These are phyloP conservation scores for Corynespora cassiicola DNA, from an alignment of 2,329 filamentous ascomycete species.

Conservation along the genomic window DNA sequence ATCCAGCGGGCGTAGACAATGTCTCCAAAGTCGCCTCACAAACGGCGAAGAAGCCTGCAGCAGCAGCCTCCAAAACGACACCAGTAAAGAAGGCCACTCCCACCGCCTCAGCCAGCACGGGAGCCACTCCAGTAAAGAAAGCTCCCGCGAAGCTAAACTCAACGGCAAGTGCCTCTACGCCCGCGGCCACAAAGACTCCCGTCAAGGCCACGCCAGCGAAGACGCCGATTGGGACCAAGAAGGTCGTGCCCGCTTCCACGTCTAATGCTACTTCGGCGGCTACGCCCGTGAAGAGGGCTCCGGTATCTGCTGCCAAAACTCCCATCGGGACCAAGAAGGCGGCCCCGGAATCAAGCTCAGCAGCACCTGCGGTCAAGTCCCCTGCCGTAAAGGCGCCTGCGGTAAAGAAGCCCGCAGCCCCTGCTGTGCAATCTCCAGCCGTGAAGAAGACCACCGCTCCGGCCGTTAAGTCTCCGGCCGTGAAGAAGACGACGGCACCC, in stretches of 20 bases:
- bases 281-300: constrained; percentile 21
- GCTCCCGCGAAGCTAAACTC: constrained; percentile 15
- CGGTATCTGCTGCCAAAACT: constrained; percentile 25
- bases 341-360: constrained; percentile 15
- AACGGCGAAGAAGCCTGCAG: constrained; percentile 32
- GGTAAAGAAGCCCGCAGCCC: constrained; percentile 9
- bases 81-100: constrained; percentile 32
- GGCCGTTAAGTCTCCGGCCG: constrained; percentile 15
- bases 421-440: constrained; percentile 8
- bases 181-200: constrained; percentile 5
- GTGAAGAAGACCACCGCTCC: constrained; percentile 21
- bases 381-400: constrained; percentile 9
- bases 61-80: constrained; percentile 24
- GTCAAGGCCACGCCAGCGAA: constrained; percentile 10
- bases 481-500: constrained; percentile 20
- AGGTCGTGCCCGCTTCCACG: constrained; percentile 16
- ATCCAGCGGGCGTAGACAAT: constrained; percentile 35
- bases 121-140: constrained; percentile 18
- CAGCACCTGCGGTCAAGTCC: too few relatives aligned
- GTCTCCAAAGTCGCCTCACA: constrained; percentile 34
- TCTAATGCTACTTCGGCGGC: constrained; percentile 18
- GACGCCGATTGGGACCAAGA: constrained; percentile 8
- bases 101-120: constrained; percentile 6
- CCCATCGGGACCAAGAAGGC: constrained; percentile 28
- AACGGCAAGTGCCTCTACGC: neutral